These are phyloP conservation scores for Aspergillus phoenicis DNA, from an alignment of 2,329 filamentous ascomycete genomes.

Conservation along the genomic window DNA sequence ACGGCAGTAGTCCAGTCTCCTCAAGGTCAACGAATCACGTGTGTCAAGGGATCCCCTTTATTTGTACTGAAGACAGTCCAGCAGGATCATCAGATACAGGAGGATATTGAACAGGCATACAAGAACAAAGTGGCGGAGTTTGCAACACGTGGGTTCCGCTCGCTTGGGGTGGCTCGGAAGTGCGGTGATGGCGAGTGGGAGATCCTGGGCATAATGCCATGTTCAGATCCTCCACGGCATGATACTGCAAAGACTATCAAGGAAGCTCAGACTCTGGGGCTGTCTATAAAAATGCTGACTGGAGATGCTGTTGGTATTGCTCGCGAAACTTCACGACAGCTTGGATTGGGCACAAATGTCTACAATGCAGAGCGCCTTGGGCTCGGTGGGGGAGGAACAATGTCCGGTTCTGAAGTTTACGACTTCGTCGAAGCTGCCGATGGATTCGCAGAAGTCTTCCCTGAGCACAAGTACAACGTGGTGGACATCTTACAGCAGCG, in stretches of 20 bases:
- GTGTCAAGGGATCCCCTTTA: constrained; percentile 87
- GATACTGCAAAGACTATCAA: constrained; percentile 88
- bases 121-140: constrained; percentile 93
- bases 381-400: constrained; percentile 85
- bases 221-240: constrained; percentile 86
- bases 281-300: constrained; percentile 95
- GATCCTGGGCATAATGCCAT: constrained; percentile 93
- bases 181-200: constrained; percentile 80
- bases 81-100: constrained; percentile 77
- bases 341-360: constrained; percentile 88
- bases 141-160: constrained; percentile 89
- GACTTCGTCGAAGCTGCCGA: constrained; percentile 95
- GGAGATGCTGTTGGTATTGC: constrained; percentile 93
- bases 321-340: constrained; percentile 85
- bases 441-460: constrained; percentile 93
- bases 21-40: constrained; percentile 79
- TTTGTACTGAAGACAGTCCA: constrained; percentile 86
- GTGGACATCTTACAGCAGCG: constrained; percentile 92
- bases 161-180: constrained; percentile 90
- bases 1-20: constrained; percentile 80
- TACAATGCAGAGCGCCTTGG: constrained; percentile 92
- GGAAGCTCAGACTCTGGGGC: constrained; percentile 82
- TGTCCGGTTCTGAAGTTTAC: constrained; percentile 91
- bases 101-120: constrained; percentile 77
- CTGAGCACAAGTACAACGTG: constrained; percentile 93